Base-by-base conservation (phyloP, 2,329 filamentous ascomycete genomes). In the Paramyrothecium sp. region DNA sequence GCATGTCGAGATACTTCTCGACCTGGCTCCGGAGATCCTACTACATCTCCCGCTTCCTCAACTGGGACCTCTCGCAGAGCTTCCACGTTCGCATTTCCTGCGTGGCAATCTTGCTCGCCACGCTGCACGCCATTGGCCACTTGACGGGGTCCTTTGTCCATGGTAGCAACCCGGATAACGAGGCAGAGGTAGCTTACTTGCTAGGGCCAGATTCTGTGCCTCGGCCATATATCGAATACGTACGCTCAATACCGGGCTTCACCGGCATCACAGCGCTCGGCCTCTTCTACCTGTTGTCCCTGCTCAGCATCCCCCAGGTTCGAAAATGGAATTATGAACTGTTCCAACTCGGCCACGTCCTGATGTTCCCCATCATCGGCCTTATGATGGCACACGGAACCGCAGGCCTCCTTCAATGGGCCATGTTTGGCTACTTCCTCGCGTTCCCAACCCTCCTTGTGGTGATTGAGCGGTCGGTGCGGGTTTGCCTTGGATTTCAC, bases 281-380 rank as follows among this genome's bases (percentile, higher is more conserved):
- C 0, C 71, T 81, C 0, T 82, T 85, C 66, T 85, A 80, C 57
- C 61, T 77, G 0, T 71, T 85, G 0, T 75, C 75, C 0, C 56
- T 78, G 1, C 65, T 83, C 34, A 82, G 80, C 56, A 77, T 82
- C 59, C 82, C 83, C 0, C 73, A 72, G 30, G 71, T 85, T 0
- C 73, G 82, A 0, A 76, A 71, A 16, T 77, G 77, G 74, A 82
- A 75, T 60, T 85, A 85, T 54, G 80, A 86, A 60, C 62, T 84
- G 20, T 86, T 86, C 59, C 82, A 86, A 60, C 70, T 84, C 0
- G 80, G 78, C 0, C 83, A 86, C 60, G 59, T 85, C 7, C 75
- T 86, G 41, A 84, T 85, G 80, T 85, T 80, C 47, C 83, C 82
- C 10, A 80, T 86, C 20, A 79, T 86, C 26, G 82, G 78, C 0